These are phyloP conservation scores for Saccharomycopsis sp. DNA, from an alignment of 805 yeast species.

Conservation along the genomic window DNA sequence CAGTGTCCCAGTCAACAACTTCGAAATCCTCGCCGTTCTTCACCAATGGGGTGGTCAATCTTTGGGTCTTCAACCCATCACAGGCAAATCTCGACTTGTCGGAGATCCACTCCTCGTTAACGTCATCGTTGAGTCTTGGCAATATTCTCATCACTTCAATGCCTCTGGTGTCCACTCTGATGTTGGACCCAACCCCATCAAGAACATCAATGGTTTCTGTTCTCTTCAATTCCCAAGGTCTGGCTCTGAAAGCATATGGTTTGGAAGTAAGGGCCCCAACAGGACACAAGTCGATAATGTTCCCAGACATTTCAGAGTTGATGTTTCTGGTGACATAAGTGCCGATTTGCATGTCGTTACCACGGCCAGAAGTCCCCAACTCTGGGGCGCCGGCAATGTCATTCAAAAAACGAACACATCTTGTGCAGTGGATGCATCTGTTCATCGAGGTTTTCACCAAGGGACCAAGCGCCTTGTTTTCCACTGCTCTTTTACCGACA, in stretches of 20 bases:
- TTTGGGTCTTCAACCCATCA: slow-evolving; percentile 80
- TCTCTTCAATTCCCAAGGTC: slow-evolving; percentile 90
- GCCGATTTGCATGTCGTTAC: slow-evolving; percentile 87
- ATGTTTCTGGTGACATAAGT: slow-evolving; percentile 79
- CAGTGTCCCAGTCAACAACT: slow-evolving; percentile 83
- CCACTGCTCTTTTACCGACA: slow-evolving; percentile 81
- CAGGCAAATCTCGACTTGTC: slow-evolving; percentile 81
- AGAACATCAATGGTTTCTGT: slow-evolving; percentile 79
- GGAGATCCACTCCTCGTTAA: slow-evolving; percentile 87
- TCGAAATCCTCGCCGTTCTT: slow-evolving; percentile 61
- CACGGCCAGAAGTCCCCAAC: slow-evolving; percentile 82
- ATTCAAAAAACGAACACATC: slow-evolving; percentile 83
- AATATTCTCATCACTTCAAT: slow-evolving; percentile 79
- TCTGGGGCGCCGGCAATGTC: slow-evolving; percentile 92
- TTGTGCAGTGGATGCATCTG: slow-evolving; percentile 86
- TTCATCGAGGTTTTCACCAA: slow-evolving; percentile 85
- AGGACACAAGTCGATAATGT: slow-evolving; percentile 81
- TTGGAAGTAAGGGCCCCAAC: slow-evolving; percentile 87
- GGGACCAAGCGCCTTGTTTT: slow-evolving; percentile 86
- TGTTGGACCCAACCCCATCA: slow-evolving; percentile 76
- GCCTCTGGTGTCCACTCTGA: slow-evolving; percentile 81
- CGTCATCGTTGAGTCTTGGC: slow-evolving; percentile 78
- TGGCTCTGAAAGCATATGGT: slow-evolving; percentile 86
- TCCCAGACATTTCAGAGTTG: slow-evolving; percentile 79
- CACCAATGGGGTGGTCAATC: slow-evolving; percentile 73